Conservation (phyloP, 2,329 filamentous ascomycete genomes). For the Rugonectria rugulosa region DNA sequence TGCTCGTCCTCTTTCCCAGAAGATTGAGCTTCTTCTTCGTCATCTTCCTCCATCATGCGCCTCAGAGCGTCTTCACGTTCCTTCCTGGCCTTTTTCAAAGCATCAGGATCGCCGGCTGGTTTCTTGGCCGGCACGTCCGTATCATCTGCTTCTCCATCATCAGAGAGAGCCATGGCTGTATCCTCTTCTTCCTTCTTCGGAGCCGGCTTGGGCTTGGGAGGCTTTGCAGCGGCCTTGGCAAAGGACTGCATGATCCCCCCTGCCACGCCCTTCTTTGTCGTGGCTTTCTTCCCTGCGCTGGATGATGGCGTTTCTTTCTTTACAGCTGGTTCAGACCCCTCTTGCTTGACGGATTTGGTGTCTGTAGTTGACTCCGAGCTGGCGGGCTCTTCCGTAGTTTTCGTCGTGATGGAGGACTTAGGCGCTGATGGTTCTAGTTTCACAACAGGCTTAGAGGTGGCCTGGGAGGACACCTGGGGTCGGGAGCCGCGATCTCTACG, state of each 20-base stretch:
- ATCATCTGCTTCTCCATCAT: slow-evolving; percentile 52
- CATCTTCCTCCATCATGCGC: slow-evolving; percentile 64
- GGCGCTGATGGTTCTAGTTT: slow-evolving; percentile 15
- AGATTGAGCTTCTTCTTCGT: slow-evolving; percentile 62
- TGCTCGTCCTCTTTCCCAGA: slow-evolving; percentile 47
- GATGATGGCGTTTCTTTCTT: slow-evolving; percentile 38
- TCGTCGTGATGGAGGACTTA: slow-evolving; percentile 22
- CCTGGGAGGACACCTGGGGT: slow-evolving; percentile 35
- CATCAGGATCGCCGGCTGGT: slow-evolving; percentile 33
- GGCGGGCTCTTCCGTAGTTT: slow-evolving; percentile 24
- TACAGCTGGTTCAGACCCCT: slow-evolving; percentile 34
- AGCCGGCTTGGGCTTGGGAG: slow-evolving; percentile 58
- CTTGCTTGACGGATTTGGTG: slow-evolving; percentile 40
- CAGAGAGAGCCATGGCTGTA: slow-evolving; percentile 43
- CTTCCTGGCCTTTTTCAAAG: slow-evolving; percentile 41
- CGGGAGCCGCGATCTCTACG: slow-evolving; percentile 54
- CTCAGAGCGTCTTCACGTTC: slow-evolving; percentile 50
- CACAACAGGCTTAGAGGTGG: slow-evolving; percentile 30
- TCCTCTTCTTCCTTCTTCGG: slow-evolving; percentile 46
- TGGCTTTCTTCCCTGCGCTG: slow-evolving; percentile 43
- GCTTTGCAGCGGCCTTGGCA: slow-evolving; percentile 62
- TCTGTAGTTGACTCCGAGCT: slow-evolving; percentile 17
- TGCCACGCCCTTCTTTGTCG: slow-evolving; percentile 65
- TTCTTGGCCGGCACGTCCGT: slow-evolving; percentile 42
- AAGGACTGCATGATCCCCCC: slow-evolving; percentile 80